Evolutionary conservation across 306 rosid genomes (phyloP), one percentile per base, ranked within the genome.

Genomic region (Lathyrus aphaca): DNA sequence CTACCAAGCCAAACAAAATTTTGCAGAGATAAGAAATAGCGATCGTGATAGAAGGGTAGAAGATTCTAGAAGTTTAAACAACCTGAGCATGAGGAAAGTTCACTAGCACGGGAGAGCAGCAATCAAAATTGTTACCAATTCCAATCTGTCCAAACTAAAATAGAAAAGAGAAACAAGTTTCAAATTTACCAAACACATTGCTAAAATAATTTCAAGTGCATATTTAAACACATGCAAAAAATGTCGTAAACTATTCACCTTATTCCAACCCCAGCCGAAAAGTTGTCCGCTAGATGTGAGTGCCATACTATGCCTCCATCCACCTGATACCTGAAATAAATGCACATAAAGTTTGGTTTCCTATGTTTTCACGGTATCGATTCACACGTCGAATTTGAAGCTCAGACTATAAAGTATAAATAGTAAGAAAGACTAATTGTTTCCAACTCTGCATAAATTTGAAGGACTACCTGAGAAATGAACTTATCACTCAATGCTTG

Each of bases 281-380:
- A 94, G 97, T 58, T 81, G 78, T 75, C 96, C 96, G 73, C 55
- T 82, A 67, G 95, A 82, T 16, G 97, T 68, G 65, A 94, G 80
- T 64, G 97, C 98, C 98, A 94, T 88, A 44, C 89, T 88, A 74
- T 94, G 98, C 82, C 98, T 87, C 98, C 98, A 94, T 78, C 98
- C 97, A 21, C 98, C 97, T 14, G 98, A 82, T 67, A 88, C 80
- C 98, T 93, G 83, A 74, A 68, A 81, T 46, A 57, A 78, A 59
- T 76, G 75, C 64, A 68, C 56, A 58, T 42, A 65, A 78, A 75
- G 40, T 58, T 51, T 0, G 16, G 30, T 53, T 53, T 53, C 16
- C 59, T 16, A 21, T 53, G 35, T 53, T 53, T 10, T 21, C 58
- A 11, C 15, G 8, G 8, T 10, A 19, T 30, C 10, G 32, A 8